These are phyloP conservation scores for Gracilaria domingensis DNA, from an alignment of 23 red algal genomes.

Conservation along the genomic window DNA sequence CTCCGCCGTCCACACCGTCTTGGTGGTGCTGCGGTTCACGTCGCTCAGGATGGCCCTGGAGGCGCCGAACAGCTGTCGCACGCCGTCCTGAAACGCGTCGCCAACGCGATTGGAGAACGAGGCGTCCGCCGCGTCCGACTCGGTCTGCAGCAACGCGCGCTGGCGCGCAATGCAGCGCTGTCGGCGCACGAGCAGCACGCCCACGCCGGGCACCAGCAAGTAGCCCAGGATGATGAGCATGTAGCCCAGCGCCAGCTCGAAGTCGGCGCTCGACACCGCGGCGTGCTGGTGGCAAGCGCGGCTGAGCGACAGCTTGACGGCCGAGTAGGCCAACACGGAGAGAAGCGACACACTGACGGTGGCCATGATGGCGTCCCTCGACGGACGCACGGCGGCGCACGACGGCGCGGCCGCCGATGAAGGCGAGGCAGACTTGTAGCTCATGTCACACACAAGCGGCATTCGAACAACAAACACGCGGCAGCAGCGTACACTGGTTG, in stretches of 20 bases:
- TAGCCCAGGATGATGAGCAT: conserved; percentile 52
- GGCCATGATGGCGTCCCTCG: background rate
- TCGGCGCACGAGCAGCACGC: conserved; percentile 39
- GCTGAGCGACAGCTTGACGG: background rate
- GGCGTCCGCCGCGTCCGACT: conserved; percentile 1
- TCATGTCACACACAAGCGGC: too few species aligned
- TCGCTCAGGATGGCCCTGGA: background rate
- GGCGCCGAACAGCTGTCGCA: background rate
- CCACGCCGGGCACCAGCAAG: conserved; percentile 47
- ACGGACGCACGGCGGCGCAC: too few species aligned
- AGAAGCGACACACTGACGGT: background rate
- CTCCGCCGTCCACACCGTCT: background rate
- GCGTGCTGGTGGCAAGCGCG: background rate
- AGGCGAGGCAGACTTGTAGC: too few species aligned
- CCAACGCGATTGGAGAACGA: background rate
- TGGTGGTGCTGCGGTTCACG: background rate
- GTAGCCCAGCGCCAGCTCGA: conserved; percentile 16
- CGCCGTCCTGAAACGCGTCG: background rate
- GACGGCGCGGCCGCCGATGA: too few species aligned
- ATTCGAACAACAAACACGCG: too few species aligned
- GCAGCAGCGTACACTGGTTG: too few species aligned
- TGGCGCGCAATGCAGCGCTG: conserved; percentile 22
- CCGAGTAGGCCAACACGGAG: background rate
- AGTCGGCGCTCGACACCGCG: background rate
- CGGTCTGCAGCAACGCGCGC: background rate